These are phyloP conservation scores for Neofusicoccum sp. DNA, from an alignment of 2,329 filamentous ascomycete species.

Conservation along the genomic window DNA sequence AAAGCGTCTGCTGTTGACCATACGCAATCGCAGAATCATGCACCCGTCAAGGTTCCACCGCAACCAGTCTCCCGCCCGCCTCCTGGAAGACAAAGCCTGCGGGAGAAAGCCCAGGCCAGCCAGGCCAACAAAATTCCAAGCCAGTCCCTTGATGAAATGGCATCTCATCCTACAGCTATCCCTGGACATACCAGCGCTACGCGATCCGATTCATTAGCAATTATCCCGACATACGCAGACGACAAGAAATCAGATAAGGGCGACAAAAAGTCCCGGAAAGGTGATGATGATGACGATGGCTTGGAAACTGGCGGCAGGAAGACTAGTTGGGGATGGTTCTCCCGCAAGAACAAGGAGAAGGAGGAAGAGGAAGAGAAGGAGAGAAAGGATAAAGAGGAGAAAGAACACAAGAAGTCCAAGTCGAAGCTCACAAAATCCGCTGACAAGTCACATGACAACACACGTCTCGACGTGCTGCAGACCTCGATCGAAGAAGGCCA, in stretches of 20 bases:
- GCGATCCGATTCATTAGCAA: conserved; percentile 74
- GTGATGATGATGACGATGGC: conserved; percentile 64
- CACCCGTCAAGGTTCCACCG: conserved; percentile 15
- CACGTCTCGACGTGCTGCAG: conserved; percentile 81
- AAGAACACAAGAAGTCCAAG: conserved; percentile 51
- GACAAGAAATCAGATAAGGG: conserved; percentile 75
- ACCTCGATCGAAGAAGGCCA: conserved; percentile 72
- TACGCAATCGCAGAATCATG: conserved; percentile 13
- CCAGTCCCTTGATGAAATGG: conserved; percentile 63
- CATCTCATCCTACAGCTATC: conserved; percentile 64
- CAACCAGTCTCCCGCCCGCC: conserved; percentile 2
- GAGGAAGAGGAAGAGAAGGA: conserved; percentile 64
- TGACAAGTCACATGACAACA: conserved; percentile 53
- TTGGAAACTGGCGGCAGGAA: conserved; percentile 66
- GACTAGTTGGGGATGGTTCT: conserved; percentile 80
- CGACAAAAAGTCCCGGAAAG: conserved; percentile 65
- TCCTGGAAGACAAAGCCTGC: conserved; percentile 22
- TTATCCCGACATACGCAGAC: conserved; percentile 73
- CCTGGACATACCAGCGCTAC: conserved; percentile 61
- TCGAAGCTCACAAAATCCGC: conserved; percentile 63
- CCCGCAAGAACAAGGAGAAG: conserved; percentile 69
- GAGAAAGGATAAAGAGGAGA: conserved; percentile 47
- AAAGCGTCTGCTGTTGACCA: conserved; percentile 29
- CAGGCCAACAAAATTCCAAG: conserved; percentile 40
- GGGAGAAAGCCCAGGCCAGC: conserved; percentile 28